These are phyloP conservation scores for Sphenostylis stenocarpa DNA, from an alignment of 306 rosid species.

Conservation along the genomic window DNA sequence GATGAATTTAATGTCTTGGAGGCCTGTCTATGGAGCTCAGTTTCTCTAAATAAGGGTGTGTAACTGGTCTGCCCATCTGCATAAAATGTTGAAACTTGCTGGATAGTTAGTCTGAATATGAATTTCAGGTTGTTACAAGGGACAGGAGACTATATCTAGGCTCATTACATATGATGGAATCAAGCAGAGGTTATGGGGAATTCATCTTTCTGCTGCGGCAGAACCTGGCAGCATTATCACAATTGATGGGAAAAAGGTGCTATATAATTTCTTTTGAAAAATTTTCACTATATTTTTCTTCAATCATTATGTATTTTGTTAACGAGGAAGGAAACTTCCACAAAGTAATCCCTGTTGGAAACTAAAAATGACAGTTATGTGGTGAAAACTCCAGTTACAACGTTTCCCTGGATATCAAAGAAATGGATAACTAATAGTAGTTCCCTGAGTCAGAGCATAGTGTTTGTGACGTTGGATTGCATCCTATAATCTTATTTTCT, in stretches of 20 bases:
- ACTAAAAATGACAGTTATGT: background rate
- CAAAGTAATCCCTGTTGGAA: conserved; percentile 4
- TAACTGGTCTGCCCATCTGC: conserved; percentile 30
- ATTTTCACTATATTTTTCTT: background rate
- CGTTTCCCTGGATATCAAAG: background rate
- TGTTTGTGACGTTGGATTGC: background rate
- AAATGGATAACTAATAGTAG: conserved; percentile 6
- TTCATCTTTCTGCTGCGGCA: conserved; percentile 70
- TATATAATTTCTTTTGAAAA: conserved; percentile 11
- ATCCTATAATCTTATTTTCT: background rate
- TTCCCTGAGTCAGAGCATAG: conserved; percentile 5
- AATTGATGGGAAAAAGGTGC: conserved; percentile 73
- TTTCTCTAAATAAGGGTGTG: conserved; percentile 77
- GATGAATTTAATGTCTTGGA: conserved; percentile 90
- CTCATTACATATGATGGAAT: conserved; percentile 88
- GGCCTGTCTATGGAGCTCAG: conserved; percentile 89
- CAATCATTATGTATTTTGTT: background rate
- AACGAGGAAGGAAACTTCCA: background rate
- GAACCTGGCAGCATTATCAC: conserved; percentile 78
- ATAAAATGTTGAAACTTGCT: conserved; percentile 10
- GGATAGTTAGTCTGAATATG: conserved; percentile 27
- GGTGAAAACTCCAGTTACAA: conserved; percentile 7
- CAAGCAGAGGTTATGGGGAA: conserved; percentile 92
- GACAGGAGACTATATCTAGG: conserved; percentile 94
- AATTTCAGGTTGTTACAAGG: conserved; percentile 86